Conservation (phyloP, 2,329 filamentous ascomycete species). For the Sporothrix pseudoabietina region DNA sequence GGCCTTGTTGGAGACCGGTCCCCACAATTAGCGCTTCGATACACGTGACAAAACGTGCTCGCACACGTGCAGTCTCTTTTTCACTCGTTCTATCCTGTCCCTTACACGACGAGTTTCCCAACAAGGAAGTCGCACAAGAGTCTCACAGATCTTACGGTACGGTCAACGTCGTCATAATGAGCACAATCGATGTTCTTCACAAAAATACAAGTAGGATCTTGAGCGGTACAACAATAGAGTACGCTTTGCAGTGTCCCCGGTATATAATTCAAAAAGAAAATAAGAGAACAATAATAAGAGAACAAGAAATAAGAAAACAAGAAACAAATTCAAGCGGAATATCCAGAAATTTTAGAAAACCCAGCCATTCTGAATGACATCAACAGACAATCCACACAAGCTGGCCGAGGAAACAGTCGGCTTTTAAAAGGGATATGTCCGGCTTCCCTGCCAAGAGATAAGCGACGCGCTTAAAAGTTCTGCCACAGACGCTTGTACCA, state of each 20-base stretch:
- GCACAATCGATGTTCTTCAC: neutral
- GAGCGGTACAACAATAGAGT: neutral
- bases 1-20: neutral
- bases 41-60: constrained; percentile 19
- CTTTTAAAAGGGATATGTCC: too few relatives aligned
- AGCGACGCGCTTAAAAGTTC: constrained; percentile 42
- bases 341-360: neutral
- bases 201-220: neutral
- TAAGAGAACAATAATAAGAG: neutral
- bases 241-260: neutral
- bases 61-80: neutral
- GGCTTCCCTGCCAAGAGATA: too few relatives aligned
- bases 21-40: neutral
- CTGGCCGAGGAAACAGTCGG: neutral
- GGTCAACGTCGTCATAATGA: neutral
- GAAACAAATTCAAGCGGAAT: neutral
- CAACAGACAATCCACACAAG: neutral
- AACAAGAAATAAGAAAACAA: neutral
- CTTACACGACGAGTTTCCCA: constrained; percentile 1
- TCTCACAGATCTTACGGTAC: neutral
- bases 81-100: neutral
- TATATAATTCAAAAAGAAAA: neutral
- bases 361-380: neutral
- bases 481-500: constrained; percentile 51
- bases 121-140: constrained; percentile 5